Conservation (phyloP, 177 flowering plant genomes). For the Vitis hybrid region DNA sequence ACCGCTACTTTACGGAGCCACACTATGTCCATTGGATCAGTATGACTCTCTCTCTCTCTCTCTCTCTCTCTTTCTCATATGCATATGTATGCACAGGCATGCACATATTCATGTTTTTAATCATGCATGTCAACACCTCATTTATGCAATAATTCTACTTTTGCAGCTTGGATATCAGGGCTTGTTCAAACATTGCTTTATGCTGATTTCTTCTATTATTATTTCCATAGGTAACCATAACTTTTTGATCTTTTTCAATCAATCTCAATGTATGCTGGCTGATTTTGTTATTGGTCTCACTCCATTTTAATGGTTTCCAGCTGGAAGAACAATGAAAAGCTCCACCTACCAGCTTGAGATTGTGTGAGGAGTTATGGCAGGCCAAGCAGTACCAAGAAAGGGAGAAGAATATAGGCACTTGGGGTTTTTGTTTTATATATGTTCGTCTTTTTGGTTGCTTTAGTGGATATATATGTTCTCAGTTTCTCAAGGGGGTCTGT, state of each 20-base stretch:
- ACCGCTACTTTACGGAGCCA: conserved; percentile 82
- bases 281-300: not conserved
- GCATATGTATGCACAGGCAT: not conserved
- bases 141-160: conserved; percentile 3
- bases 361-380: too few species aligned
- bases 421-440: too few species aligned
- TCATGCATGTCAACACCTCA: too few species aligned
- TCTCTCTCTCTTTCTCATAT: not conserved
- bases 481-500: too few species aligned
- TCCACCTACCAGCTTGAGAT: conserved; percentile 32
- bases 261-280: not conserved
- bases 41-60: conserved; percentile 31
- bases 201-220: conserved; percentile 40
- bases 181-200: conserved; percentile 82
- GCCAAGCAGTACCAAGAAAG: too few species aligned
- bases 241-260: not conserved
- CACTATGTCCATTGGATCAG: conserved; percentile 91
- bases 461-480: too few species aligned
- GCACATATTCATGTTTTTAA: not conserved
- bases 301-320: conserved; percentile 14
- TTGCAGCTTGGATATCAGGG: conserved; percentile 92
- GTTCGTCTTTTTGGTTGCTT: too few species aligned
- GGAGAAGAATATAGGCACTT: too few species aligned
- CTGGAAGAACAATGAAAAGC: conserved; percentile 37
- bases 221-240: conserved; percentile 23